These are phyloP conservation scores for Beauveria scarabaeidicola DNA, from an alignment of 2,329 filamentous ascomycete species.

Conservation along the genomic window DNA sequence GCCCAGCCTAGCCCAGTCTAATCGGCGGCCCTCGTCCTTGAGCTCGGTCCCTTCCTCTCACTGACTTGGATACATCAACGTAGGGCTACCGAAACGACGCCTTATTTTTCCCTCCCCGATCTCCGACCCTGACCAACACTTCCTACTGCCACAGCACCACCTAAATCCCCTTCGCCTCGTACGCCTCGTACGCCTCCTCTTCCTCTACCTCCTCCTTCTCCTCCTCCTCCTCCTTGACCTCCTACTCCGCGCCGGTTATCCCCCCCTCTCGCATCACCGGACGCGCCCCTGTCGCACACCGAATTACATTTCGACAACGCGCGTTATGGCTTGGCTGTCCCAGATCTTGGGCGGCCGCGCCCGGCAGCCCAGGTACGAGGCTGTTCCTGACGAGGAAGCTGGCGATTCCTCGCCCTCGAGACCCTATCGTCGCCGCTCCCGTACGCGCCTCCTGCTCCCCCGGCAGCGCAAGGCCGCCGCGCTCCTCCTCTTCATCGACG, in stretches of 20 bases:
- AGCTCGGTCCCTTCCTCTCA: not conserved
- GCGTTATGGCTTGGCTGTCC: constrained; percentile 9
- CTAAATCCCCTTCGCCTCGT: not conserved
- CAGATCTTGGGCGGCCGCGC: not conserved
- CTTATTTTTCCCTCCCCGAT: constrained; percentile 1
- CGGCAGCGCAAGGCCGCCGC: constrained; percentile 29
- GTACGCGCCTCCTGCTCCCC: constrained; percentile 4
- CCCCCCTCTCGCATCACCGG: not conserved
- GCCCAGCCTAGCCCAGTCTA: not conserved
- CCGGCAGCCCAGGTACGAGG: not conserved
- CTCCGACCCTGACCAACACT: not conserved
- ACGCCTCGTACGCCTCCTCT: not conserved
- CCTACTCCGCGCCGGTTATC: not conserved
- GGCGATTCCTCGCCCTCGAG: constrained; percentile 1
- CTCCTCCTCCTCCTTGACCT: not conserved
- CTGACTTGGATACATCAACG: not conserved
- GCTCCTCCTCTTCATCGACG: constrained; percentile 53
- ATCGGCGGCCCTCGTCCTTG: not conserved
- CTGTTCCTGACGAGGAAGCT: constrained; percentile 6
- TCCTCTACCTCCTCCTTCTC: not conserved
- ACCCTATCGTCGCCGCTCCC: constrained; percentile 8
- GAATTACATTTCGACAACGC: not conserved
- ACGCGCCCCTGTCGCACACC: not conserved
- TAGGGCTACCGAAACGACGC: constrained; percentile 1
- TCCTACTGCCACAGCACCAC: not conserved